Evolutionary conservation across 495 filamentous ascomycete species (phyloP).

Genomic region (Penicillium simplicissimum): DNA sequence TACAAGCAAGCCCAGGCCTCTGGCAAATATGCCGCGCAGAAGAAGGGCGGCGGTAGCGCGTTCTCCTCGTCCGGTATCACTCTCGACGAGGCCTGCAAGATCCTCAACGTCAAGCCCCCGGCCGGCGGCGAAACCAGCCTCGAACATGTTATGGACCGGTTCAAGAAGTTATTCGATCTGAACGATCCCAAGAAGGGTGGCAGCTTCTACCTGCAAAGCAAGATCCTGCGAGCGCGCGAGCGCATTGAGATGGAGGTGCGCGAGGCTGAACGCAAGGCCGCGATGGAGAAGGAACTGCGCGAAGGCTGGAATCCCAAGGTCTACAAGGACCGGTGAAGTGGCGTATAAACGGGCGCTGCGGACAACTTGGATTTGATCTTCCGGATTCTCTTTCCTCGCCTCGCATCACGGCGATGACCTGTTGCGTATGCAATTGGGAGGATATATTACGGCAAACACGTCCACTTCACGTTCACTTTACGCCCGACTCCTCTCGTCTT

Average conservation of each 20-base stretch:
- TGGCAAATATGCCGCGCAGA: constrained; percentile 72
- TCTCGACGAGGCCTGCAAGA: constrained; percentile 95
- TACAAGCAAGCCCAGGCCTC: constrained; percentile 89
- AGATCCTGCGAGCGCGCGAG: constrained; percentile 86
- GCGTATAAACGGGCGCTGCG: background rate
- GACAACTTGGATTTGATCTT: background rate
- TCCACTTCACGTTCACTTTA: background rate
- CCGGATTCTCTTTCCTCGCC: constrained; percentile 1
- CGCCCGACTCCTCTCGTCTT: constrained; percentile 20
- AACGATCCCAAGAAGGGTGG: constrained; percentile 96
- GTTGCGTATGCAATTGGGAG: constrained; percentile 9
- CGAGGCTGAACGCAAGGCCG: constrained; percentile 48
- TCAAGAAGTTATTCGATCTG: constrained; percentile 90
- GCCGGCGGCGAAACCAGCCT: constrained; percentile 72
- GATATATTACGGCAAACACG: constrained; percentile 2
- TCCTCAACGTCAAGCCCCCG: constrained; percentile 92
- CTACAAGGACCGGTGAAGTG: constrained; percentile 75
- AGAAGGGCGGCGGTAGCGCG: constrained; percentile 44
- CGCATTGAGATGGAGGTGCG: constrained; percentile 80
- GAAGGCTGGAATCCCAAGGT: constrained; percentile 94
- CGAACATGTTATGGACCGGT: constrained; percentile 77
- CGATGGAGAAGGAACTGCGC: constrained; percentile 66
- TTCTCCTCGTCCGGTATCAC: constrained; percentile 71
- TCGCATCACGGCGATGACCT: constrained; percentile 9
- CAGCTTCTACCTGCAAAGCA: constrained; percentile 98